Conservation (phyloP, 805 yeast species). For the Pichia nakasei region DNA sequence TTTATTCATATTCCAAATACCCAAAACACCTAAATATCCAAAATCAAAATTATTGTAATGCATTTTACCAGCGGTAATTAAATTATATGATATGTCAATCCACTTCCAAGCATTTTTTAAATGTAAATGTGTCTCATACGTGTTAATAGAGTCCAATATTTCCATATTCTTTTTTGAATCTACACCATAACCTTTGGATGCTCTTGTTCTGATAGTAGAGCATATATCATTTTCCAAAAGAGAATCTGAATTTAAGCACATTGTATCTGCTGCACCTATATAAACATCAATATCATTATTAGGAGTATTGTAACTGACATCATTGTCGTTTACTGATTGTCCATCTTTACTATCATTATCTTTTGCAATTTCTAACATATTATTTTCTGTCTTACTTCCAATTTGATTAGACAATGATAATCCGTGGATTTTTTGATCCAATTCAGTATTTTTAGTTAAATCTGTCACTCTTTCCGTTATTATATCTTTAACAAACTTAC, state of each 20-base stretch:
- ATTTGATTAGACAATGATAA: neutral
- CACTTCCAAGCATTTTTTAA: constrained; percentile 85
- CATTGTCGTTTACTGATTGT: neutral
- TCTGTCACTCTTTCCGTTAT: neutral
- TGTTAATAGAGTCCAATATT: constrained; percentile 44
- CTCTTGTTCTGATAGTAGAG: constrained; percentile 60
- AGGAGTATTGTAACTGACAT: neutral
- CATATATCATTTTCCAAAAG: constrained; percentile 67
- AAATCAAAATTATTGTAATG: constrained; percentile 63
- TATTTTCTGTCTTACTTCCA: neutral
- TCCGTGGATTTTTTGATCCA: neutral
- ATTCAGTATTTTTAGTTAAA: neutral
- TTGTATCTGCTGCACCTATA: constrained; percentile 17
- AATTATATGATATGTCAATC: constrained; percentile 64
- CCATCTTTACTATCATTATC: constrained; percentile 1
- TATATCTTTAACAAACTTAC: constrained; percentile 32
- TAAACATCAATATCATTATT: constrained; percentile 14
- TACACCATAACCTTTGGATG: constrained; percentile 61
- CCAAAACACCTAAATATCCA: constrained; percentile 81
- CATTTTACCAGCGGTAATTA: constrained; percentile 60
- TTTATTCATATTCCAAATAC: constrained; percentile 76
- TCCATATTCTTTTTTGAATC: constrained; percentile 57
- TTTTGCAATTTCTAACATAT: neutral
- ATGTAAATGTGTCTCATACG: constrained; percentile 45
- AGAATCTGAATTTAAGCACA: constrained; percentile 17